A percentile compares a stretch with the other conserved stretches of the same genome.
phyloP scores from a whole-genome alignment of 73 alveolate species.

The Uronychia setigera region DNA sequence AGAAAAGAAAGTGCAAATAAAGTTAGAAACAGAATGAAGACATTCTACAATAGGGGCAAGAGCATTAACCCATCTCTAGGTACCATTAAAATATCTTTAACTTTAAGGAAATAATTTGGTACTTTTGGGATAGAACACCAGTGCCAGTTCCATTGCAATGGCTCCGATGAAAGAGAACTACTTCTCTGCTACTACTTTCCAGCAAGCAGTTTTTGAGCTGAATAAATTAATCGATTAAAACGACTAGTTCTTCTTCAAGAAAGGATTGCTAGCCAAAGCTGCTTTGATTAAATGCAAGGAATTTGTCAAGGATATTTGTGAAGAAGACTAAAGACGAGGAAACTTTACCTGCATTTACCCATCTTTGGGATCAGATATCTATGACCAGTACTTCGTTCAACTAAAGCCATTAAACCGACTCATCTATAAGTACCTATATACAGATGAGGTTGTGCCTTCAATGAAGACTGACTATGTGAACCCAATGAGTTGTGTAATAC shows the following conservation, averaged over 20 bases:
- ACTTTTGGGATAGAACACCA: background rate
- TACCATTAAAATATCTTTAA: background rate
- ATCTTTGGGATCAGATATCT: slow-evolving; percentile 16
- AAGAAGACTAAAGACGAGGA: slow-evolving; percentile 21
- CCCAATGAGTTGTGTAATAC: background rate
- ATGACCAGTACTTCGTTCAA: slow-evolving; percentile 24
- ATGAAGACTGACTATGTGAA: background rate
- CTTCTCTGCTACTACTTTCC: slow-evolving; percentile 1
- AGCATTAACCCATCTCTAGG: slow-evolving; percentile 7
- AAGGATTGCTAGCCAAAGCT: background rate
- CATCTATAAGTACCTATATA: slow-evolving; percentile 23
- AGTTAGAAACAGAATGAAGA: slow-evolving; percentile 52
- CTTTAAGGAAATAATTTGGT: background rate
- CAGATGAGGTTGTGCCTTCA: slow-evolving; percentile 25
- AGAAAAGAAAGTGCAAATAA: slow-evolving; percentile 50
- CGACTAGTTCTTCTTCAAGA: background rate
- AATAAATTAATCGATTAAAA: background rate
- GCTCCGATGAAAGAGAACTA: background rate
- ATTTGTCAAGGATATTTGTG: slow-evolving; percentile 6
- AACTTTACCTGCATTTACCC: slow-evolving; percentile 37
- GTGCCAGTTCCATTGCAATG: background rate
- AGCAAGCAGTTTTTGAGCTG: slow-evolving; percentile 8
- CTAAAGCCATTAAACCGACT: slow-evolving; percentile 14
- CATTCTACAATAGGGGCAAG: slow-evolving; percentile 48
- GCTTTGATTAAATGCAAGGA: slow-evolving; percentile 25